Conservation (phyloP, 768 basidiomycete genomes). For the Asterophora lycoperdoides region DNA sequence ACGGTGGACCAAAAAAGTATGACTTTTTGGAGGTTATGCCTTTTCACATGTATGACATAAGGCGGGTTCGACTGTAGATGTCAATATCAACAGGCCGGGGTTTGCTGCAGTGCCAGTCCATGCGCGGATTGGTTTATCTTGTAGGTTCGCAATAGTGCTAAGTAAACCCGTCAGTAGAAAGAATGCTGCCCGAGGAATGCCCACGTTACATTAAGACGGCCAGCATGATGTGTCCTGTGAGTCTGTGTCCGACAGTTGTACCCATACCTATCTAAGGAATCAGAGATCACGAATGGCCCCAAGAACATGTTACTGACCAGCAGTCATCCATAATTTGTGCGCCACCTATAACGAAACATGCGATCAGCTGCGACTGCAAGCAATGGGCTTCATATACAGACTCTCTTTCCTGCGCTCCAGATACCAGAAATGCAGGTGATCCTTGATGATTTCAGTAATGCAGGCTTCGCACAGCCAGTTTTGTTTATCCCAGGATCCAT, state of each 20-base stretch:
- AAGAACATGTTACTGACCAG: constrained; percentile 17
- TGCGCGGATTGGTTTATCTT: constrained; percentile 1
- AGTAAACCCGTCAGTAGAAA: not conserved
- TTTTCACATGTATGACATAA: too few relatives aligned
- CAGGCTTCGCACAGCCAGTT: constrained; percentile 30
- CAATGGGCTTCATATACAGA: constrained; percentile 1
- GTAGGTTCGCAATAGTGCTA: constrained; percentile 23
- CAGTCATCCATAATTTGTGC: constrained; percentile 21
- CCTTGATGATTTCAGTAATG: constrained; percentile 20
- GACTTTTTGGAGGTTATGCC: too few relatives aligned
- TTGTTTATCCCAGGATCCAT: constrained; percentile 22
- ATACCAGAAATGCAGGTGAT: constrained; percentile 26
- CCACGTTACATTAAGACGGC: constrained; percentile 21
- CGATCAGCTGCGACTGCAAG: too few relatives aligned
- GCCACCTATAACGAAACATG: constrained; percentile 4
- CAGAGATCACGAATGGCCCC: not conserved
- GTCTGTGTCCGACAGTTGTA: constrained; percentile 28
- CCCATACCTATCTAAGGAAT: constrained; percentile 24
- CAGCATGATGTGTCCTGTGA: constrained; percentile 20
- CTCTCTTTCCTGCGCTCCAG: constrained; percentile 19
- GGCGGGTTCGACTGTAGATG: too few relatives aligned
- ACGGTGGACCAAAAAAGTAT: too few relatives aligned
- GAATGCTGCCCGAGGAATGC: not conserved
- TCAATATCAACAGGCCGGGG: too few relatives aligned
- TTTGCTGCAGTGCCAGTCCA: too few relatives aligned